A percentile compares a stretch with the other conserved stretches of the same genome.
Evolutionary conservation across 805 yeast genomes (phyloP).

Genomic region (Wickerhamiella allomyrinae): DNA sequence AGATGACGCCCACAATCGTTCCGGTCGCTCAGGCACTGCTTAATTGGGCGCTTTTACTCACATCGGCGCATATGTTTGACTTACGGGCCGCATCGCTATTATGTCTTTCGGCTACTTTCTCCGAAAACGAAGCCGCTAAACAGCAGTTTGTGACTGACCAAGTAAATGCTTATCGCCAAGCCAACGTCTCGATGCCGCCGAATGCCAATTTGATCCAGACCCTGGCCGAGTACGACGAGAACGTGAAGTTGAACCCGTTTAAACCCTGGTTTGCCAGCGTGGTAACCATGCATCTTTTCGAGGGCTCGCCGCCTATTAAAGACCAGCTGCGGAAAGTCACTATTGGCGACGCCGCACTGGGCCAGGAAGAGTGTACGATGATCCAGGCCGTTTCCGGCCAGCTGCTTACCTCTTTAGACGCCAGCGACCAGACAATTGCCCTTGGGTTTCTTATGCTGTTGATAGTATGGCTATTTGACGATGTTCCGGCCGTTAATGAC

Average conservation of each 20-base stretch:
- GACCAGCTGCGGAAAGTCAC: slow-evolving; percentile 28
- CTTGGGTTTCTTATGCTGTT: slow-evolving; percentile 66
- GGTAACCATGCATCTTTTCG: slow-evolving; percentile 47
- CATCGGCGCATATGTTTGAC: slow-evolving; percentile 75
- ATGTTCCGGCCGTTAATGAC: slow-evolving; percentile 57
- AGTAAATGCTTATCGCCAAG: slow-evolving; percentile 26
- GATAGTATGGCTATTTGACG: slow-evolving; percentile 65
- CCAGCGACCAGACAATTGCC: slow-evolving; percentile 51
- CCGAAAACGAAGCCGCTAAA: slow-evolving; percentile 48
- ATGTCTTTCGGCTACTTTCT: slow-evolving; percentile 54
- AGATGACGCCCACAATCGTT: slow-evolving; percentile 27
- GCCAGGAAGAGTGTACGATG: slow-evolving; percentile 56
- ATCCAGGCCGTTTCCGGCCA: slow-evolving; percentile 70
- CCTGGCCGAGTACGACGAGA: slow-evolving; percentile 63
- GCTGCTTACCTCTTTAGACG: slow-evolving; percentile 46
- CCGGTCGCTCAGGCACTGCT: slow-evolving; percentile 65
- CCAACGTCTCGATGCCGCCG: slow-evolving; percentile 3
- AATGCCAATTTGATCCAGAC: slow-evolving; percentile 52
- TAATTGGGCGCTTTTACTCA: slow-evolving; percentile 67
- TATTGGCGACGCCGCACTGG: slow-evolving; percentile 36
- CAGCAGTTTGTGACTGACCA: slow-evolving; percentile 54
- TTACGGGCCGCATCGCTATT: slow-evolving; percentile 58
- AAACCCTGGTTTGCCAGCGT: slow-evolving; percentile 71
- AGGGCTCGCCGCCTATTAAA: slow-evolving; percentile 21
- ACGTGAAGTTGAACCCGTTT: slow-evolving; percentile 66